Evolutionary conservation across 1,284 basidiomycete genomes (phyloP).

Genomic region (Volvariella surrecta): DNA sequence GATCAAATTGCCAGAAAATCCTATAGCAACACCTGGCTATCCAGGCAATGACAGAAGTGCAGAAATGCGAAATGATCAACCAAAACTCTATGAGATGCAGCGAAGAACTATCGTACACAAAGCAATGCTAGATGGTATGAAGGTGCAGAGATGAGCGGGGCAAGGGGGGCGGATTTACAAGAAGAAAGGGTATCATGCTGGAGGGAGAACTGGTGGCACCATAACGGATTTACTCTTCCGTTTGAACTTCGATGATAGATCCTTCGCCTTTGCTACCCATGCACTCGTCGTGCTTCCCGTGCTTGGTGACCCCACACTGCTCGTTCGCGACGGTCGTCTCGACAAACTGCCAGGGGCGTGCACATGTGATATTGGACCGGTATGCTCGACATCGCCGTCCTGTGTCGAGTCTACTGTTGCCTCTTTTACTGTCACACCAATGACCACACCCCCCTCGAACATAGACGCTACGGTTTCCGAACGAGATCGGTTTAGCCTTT

Average conservation of each 20-base stretch:
- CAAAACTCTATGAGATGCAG: too few species aligned
- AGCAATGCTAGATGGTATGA: neutral
- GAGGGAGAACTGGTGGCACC: neutral
- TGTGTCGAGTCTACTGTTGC: conserved; percentile 36
- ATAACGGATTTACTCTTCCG: conserved; percentile 27
- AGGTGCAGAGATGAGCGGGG: neutral
- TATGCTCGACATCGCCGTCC: conserved; percentile 18
- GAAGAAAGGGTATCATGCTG: too few species aligned
- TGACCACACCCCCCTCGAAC: conserved; percentile 27
- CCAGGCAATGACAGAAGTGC: too few species aligned
- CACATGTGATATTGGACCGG: conserved; percentile 21
- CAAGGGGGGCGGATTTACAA: too few species aligned
- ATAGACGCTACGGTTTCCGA: conserved; percentile 32
- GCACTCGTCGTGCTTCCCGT: conserved; percentile 14
- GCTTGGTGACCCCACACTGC: conserved; percentile 16
- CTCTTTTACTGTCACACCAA: conserved; percentile 53
- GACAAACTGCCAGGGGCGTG: conserved; percentile 27
- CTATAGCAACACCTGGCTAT: too few species aligned
- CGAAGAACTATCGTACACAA: neutral
- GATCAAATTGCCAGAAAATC: too few species aligned
- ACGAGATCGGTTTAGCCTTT: conserved; percentile 41
- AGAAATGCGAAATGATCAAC: too few species aligned
- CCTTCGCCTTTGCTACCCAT: conserved; percentile 42
- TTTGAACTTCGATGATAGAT: conserved; percentile 38
- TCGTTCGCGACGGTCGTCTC: conserved; percentile 31